Percentiles rank a stretch among this genome's conserved stretches.
Conservation (phyloP, 2,329 filamentous ascomycete species). For the Aspergillus piperis region DNA sequence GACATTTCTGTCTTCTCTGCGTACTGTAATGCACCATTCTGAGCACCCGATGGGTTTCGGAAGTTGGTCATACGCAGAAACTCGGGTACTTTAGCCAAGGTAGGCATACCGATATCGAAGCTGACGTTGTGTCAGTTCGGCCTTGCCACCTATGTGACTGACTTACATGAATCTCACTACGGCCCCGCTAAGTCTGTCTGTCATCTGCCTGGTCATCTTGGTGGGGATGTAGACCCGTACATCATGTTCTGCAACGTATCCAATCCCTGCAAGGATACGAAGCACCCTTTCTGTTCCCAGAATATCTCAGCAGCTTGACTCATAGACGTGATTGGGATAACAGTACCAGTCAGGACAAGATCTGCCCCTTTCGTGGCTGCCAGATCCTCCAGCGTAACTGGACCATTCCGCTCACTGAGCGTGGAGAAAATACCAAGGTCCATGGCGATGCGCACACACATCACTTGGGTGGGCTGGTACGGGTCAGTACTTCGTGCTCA, state of each 20-base stretch:
- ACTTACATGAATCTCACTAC: constrained; percentile 20
- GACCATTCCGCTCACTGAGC: constrained; percentile 6
- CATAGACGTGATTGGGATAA: background rate
- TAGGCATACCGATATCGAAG: constrained; percentile 16
- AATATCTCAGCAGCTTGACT: background rate
- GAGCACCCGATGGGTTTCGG: constrained; percentile 5
- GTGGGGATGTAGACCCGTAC: constrained; percentile 15
- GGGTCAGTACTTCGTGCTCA: background rate
- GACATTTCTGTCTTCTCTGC: background rate
- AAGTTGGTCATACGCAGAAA: constrained; percentile 14
- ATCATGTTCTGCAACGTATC: constrained; percentile 19
- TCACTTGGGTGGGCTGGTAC: constrained; percentile 16
- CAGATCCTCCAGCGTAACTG: constrained; percentile 13
- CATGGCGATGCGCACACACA: constrained; percentile 19
- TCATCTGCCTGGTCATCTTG: constrained; percentile 18
- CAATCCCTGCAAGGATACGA: constrained; percentile 18
- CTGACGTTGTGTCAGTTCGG: constrained; percentile 1
- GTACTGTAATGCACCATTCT: constrained; percentile 17
- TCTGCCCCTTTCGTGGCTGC: constrained; percentile 17
- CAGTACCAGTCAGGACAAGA: constrained; percentile 13
- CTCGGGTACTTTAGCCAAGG: constrained; percentile 13
- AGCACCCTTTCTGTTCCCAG: constrained; percentile 18
- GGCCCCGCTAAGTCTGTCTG: constrained; percentile 4
- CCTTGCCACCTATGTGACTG: background rate
- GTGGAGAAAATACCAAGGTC: constrained; percentile 20